Evolutionary conservation across 257 asterid species (phyloP).

Genomic region (Rhazya stricta): DNA sequence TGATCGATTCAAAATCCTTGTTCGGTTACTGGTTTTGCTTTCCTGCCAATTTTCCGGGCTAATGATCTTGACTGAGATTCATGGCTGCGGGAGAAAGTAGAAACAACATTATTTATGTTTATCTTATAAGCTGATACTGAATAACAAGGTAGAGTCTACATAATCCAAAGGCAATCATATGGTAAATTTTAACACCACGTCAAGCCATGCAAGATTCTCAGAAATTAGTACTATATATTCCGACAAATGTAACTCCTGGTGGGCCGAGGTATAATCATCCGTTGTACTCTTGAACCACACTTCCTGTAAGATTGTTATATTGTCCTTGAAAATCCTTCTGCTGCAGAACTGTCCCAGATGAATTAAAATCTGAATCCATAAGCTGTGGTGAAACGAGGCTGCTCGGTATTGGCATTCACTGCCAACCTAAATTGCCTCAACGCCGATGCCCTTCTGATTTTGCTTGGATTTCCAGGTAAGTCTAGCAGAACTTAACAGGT

Average conservation of each 20-base stretch:
- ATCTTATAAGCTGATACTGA: too few species aligned
- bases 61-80: too few species aligned
- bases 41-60: too few species aligned
- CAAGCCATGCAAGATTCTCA: too few species aligned
- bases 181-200: too few species aligned
- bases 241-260: neutral
- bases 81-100: too few species aligned
- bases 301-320: neutral
- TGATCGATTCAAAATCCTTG: too few species aligned
- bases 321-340: neutral
- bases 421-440: slow-evolving; percentile 46
- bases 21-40: too few species aligned
- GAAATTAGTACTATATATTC: neutral
- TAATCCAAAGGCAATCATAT: too few species aligned
- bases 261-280: neutral
- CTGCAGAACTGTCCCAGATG: neutral
- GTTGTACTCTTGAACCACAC: neutral
- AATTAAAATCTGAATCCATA: neutral
- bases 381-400: neutral
- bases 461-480: slow-evolving; percentile 35
- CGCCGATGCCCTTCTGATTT: slow-evolving; percentile 30
- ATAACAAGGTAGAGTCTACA: too few species aligned
- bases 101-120: too few species aligned
- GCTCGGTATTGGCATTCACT: neutral
- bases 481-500: slow-evolving; percentile 20